Conservation (phyloP, 306 rosid species). For the Malus fusca region DNA sequence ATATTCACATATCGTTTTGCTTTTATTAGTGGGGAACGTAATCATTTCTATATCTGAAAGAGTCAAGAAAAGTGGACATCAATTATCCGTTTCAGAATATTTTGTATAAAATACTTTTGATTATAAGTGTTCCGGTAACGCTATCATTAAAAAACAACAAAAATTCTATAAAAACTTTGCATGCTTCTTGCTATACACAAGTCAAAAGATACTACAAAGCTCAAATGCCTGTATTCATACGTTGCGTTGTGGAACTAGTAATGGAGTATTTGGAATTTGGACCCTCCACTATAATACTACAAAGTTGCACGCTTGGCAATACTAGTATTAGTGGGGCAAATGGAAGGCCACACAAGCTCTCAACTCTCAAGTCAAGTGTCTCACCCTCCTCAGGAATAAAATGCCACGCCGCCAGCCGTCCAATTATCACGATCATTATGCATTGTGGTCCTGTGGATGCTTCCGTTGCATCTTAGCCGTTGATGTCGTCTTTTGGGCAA, state of each 20-base stretch:
- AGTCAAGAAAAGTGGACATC: too few species aligned
- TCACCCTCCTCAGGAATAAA: background rate
- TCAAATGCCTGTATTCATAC: background rate
- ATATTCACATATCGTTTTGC: background rate
- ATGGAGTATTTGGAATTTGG: background rate
- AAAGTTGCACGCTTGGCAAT: slow-evolving; percentile 8
- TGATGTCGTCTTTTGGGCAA: background rate
- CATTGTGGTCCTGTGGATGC: background rate
- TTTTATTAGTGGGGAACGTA: background rate
- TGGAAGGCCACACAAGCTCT: background rate
- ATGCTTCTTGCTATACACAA: background rate
- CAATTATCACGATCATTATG: background rate
- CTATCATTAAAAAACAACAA: background rate
- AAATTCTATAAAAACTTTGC: background rate
- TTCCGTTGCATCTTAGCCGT: background rate
- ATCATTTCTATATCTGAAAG: too few species aligned
- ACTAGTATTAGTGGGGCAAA: background rate
- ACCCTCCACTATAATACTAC: background rate
- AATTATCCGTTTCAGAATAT: too few species aligned
- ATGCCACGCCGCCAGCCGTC: background rate
- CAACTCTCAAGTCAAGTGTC: background rate
- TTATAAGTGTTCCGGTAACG: too few species aligned
- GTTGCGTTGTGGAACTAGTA: background rate
- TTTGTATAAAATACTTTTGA: background rate
- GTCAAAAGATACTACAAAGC: too few species aligned